Evolutionary conservation across 2,329 filamentous ascomycete genomes (phyloP).

Genomic region (Cyphellophora europaea): DNA sequence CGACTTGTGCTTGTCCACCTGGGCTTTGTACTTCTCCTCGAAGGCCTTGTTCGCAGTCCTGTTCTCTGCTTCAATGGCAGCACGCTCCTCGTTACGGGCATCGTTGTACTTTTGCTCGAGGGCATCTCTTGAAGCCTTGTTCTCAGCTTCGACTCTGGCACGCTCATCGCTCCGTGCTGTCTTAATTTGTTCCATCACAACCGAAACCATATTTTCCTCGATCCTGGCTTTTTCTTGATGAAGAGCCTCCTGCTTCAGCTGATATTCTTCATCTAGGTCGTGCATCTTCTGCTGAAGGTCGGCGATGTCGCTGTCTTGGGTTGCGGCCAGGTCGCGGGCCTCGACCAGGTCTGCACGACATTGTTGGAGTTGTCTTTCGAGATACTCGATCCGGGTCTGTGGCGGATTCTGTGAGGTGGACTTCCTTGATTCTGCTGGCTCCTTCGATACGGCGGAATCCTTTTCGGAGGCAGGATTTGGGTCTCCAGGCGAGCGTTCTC

Average conservation of each 20-base stretch:
- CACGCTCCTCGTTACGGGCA: slow-evolving; percentile 11
- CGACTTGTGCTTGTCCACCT: slow-evolving; percentile 14
- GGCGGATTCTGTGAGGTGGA: no score
- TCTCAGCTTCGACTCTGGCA: background rate
- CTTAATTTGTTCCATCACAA: slow-evolving; percentile 14
- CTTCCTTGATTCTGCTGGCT: slow-evolving; percentile 3
- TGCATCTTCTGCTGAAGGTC: slow-evolving; percentile 17
- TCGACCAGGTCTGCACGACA: slow-evolving; percentile 13
- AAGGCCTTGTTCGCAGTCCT: background rate
- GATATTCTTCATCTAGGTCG: slow-evolving; percentile 20
- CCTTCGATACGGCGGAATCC: slow-evolving; percentile 2
- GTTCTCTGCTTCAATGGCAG: background rate
- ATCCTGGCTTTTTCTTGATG: slow-evolving; percentile 10
- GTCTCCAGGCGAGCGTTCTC: slow-evolving; percentile 3
- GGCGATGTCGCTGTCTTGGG: slow-evolving; percentile 14
- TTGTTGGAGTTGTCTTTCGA: slow-evolving; percentile 13
- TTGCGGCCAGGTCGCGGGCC: slow-evolving; percentile 9
- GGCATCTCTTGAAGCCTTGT: background rate
- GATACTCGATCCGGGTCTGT: slow-evolving; percentile 3
- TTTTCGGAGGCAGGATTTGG: slow-evolving; percentile 3
- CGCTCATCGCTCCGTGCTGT: slow-evolving; percentile 14
- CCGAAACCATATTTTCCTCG: slow-evolving; percentile 15
- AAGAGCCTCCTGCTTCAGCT: slow-evolving; percentile 12
- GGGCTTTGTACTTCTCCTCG: slow-evolving; percentile 1
- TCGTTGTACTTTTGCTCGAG: slow-evolving; percentile 3